Evolutionary conservation across 2,329 filamentous ascomycete species (phyloP).

Genomic region (Xenosphaeropsis pyriputrescens): DNA sequence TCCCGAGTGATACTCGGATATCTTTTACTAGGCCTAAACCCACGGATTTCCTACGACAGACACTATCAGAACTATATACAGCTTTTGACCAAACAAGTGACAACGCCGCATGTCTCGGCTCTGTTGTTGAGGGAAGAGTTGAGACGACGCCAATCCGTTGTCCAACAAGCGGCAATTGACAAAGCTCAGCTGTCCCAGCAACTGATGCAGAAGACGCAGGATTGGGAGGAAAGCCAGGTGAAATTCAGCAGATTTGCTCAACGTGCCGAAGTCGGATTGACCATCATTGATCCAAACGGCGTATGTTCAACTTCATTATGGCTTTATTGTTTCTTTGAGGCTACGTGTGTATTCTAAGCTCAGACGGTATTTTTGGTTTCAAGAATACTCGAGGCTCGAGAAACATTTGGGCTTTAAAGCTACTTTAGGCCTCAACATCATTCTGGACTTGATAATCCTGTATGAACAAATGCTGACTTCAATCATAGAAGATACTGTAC

Average conservation of each 20-base stretch:
- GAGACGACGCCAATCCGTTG: constrained; percentile 34
- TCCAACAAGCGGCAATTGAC: constrained; percentile 51
- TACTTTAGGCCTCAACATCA: too few relatives aligned
- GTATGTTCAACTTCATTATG: constrained; percentile 22
- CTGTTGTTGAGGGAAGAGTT: constrained; percentile 60
- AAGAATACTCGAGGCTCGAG: constrained; percentile 2
- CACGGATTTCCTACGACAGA: constrained; percentile 56
- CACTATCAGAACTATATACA: constrained; percentile 56
- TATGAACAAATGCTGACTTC: too few relatives aligned
- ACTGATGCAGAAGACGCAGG: constrained; percentile 36
- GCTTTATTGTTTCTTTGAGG: background rate
- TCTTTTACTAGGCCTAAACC: constrained; percentile 56
- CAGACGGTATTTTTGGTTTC: too few relatives aligned
- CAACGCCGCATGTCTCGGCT: constrained; percentile 54
- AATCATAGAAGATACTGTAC: constrained; percentile 33
- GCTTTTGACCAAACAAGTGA: constrained; percentile 38
- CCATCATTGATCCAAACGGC: constrained; percentile 50
- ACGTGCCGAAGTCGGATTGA: constrained; percentile 60
- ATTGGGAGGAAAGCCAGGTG: constrained; percentile 36
- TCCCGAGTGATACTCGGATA: constrained; percentile 46
- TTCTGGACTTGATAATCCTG: too few relatives aligned
- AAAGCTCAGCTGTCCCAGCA: constrained; percentile 52
- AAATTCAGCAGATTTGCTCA: constrained; percentile 58
- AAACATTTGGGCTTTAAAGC: constrained; percentile 2
- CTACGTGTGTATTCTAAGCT: constrained; percentile 1